phyloP scores from a whole-genome alignment of 2,329 filamentous ascomycete genomes.

The Aspergillus udagawae region DNA sequence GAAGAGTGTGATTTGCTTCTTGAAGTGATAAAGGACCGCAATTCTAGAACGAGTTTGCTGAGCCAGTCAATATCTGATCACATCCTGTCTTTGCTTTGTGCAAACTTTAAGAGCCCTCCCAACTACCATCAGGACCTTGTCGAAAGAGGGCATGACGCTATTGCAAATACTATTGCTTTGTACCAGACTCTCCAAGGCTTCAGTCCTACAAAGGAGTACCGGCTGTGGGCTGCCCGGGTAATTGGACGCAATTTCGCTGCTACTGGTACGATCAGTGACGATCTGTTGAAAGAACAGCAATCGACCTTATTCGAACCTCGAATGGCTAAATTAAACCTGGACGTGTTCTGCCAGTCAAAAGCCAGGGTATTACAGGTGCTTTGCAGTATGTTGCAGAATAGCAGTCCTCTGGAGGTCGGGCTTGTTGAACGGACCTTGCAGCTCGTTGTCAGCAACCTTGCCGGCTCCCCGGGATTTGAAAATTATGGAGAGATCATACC shows the following conservation, averaged over 20 bases:
- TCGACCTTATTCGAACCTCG: conserved; percentile 19
- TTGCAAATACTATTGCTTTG: conserved; percentile 60
- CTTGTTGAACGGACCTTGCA: conserved; percentile 45
- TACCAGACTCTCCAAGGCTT: conserved; percentile 72
- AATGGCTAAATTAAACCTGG: conserved; percentile 4
- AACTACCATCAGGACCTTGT: conserved; percentile 64
- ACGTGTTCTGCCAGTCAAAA: conserved; percentile 48
- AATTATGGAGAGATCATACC: conserved; percentile 36
- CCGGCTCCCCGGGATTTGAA: conserved; percentile 25
- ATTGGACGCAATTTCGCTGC: conserved; percentile 79
- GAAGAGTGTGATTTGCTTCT: conserved; percentile 76
- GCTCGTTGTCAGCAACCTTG: conserved; percentile 36
- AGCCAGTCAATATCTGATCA: conserved; percentile 60
- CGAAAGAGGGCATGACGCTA: conserved; percentile 61
- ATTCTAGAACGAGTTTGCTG: conserved; percentile 59
- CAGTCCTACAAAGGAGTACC: conserved; percentile 63
- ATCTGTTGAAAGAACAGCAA: conserved; percentile 44
- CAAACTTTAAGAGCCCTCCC: conserved; percentile 63
- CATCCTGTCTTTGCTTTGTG: conserved; percentile 56
- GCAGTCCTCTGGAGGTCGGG: conserved; percentile 47
- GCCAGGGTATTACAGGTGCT: conserved; percentile 60
- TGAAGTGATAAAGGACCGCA: conserved; percentile 73
- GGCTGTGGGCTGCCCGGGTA: conserved; percentile 80
- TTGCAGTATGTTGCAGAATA: conserved; percentile 57
- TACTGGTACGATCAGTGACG: conserved; percentile 58